Conservation (phyloP, 2,329 filamentous ascomycete species). For the Fusarium luffae region DNA sequence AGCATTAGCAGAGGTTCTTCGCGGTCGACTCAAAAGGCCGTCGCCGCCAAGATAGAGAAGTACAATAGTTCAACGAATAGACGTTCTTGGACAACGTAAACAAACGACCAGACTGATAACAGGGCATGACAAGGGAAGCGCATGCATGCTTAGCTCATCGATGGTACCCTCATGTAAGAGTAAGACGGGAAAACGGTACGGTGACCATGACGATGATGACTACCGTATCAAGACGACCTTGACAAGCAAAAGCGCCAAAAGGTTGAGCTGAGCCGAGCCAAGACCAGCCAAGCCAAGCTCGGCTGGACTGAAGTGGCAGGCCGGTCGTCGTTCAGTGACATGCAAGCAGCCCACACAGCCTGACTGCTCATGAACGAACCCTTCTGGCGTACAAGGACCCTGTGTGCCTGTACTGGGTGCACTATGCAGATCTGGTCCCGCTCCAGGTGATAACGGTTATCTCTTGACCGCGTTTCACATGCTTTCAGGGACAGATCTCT, state of each 20-base stretch:
- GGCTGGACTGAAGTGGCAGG: conserved; percentile 32
- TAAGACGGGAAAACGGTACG: conserved; percentile 19
- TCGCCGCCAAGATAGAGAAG: neutral
- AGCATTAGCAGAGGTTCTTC: neutral
- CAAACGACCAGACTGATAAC: conserved; percentile 14
- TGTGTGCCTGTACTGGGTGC: conserved; percentile 9
- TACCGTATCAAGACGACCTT: conserved; percentile 29
- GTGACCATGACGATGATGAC: conserved; percentile 21
- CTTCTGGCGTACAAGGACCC: conserved; percentile 17
- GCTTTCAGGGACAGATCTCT: conserved; percentile 32
- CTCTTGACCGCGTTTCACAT: conserved; percentile 36
- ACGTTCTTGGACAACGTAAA: neutral
- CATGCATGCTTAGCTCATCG: conserved; percentile 19
- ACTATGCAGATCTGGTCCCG: conserved; percentile 25
- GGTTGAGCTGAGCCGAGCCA: conserved; percentile 16
- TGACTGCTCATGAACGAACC: conserved; percentile 22
- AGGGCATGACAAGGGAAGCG: conserved; percentile 3
- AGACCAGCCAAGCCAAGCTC: conserved; percentile 21
- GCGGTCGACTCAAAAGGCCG: conserved; percentile 7
- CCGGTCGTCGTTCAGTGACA: conserved; percentile 3
- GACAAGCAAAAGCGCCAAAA: neutral
- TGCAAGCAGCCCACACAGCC: conserved; percentile 8
- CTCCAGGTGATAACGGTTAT: conserved; percentile 26
- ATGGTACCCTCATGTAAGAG: conserved; percentile 8
- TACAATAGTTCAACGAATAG: neutral